Evolutionary conservation across 140 eudicot genomes (phyloP).

Genomic region (Bidens hawaiensis): DNA sequence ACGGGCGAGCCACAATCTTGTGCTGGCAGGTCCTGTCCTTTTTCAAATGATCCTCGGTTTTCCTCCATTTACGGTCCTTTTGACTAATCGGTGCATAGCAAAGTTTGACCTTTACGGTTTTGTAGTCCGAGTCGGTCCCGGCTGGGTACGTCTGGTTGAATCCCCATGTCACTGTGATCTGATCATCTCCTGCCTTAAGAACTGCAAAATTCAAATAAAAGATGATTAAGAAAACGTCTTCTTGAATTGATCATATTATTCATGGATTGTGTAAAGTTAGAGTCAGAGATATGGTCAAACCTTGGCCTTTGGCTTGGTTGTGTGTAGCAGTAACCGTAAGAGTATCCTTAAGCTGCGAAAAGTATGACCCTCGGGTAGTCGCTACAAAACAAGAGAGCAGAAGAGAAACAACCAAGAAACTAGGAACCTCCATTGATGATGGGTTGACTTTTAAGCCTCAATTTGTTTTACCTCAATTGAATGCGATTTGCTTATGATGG

Average conservation of each 20-base stretch:
- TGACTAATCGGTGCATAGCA: slow-evolving; percentile 74
- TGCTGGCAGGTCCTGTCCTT: slow-evolving; percentile 69
- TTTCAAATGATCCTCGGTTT: slow-evolving; percentile 34
- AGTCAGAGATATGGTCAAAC: slow-evolving; percentile 21
- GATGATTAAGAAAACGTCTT: background rate
- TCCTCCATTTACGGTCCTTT: slow-evolving; percentile 66
- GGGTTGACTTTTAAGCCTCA: slow-evolving; percentile 4
- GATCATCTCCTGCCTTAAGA: slow-evolving; percentile 46
- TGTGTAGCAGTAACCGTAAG: slow-evolving; percentile 38
- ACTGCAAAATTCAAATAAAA: slow-evolving; percentile 31
- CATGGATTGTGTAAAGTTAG: background rate
- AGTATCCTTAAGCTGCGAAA: slow-evolving; percentile 42
- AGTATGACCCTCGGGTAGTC: slow-evolving; percentile 32
- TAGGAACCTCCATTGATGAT: slow-evolving; percentile 25
- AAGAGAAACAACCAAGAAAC: slow-evolving; percentile 29
- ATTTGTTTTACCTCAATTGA: background rate
- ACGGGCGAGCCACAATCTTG: slow-evolving; percentile 39
- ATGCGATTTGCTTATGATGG: slow-evolving; percentile 8
- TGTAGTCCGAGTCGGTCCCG: slow-evolving; percentile 47
- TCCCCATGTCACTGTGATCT: slow-evolving; percentile 46
- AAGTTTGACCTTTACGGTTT: slow-evolving; percentile 49
- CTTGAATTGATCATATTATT: slow-evolving; percentile 1
- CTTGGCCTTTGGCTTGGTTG: slow-evolving; percentile 26
- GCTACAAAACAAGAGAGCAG: slow-evolving; percentile 38
- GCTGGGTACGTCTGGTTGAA: slow-evolving; percentile 33